Conservation (phyloP, 345 rosid species). For the Eucalyptus decipiens region DNA sequence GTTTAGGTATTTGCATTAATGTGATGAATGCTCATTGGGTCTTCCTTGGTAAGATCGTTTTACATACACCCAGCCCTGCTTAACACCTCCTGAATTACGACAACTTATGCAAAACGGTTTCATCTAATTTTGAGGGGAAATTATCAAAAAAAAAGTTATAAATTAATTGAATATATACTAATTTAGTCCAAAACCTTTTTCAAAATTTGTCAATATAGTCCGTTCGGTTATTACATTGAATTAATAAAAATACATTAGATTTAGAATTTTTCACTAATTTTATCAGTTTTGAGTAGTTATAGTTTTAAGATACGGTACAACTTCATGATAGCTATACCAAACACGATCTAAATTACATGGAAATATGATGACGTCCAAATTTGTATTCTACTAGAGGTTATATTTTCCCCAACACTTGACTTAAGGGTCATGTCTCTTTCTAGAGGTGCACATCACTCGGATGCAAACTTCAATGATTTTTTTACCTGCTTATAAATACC, state of each 20-base stretch:
- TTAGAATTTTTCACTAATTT: too few species aligned
- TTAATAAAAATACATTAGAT: too few species aligned
- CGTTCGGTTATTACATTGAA: too few species aligned
- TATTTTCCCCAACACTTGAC: not conserved
- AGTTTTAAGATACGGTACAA: not conserved
- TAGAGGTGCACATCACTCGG: not conserved
- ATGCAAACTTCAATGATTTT: not conserved
- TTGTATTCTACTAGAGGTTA: not conserved
- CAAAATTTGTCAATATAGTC: not conserved
- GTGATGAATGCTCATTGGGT: not conserved
- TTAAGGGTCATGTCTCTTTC: not conserved
- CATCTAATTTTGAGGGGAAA: not conserved
- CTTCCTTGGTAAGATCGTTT: not conserved
- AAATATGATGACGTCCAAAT: not conserved
- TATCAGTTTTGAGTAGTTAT: not conserved
- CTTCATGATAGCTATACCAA: not conserved
- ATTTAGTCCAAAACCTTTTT: accelerated
- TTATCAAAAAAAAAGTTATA: too few species aligned
- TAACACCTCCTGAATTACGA: not conserved
- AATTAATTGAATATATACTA: too few species aligned
- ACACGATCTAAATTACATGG: not conserved
- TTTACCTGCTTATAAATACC: not conserved
- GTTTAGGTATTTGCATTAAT: not conserved
- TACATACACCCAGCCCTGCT: not conserved
- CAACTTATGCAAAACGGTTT: not conserved